Evolutionary conservation across 2,329 filamentous ascomycete species (phyloP).

Genomic region (Knufia fluminis): DNA sequence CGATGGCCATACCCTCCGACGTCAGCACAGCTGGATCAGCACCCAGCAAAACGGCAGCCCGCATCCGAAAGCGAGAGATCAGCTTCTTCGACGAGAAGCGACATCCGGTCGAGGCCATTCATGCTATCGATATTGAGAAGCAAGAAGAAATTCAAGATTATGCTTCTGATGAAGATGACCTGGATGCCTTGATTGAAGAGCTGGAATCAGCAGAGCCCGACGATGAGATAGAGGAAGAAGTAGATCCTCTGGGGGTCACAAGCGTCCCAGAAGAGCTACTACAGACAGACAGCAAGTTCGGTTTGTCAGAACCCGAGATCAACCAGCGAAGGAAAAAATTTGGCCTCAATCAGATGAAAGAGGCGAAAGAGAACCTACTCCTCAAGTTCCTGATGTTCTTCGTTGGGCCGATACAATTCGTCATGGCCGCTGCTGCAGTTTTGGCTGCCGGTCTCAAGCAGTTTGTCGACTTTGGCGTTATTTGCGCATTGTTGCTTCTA

Average conservation of each 20-base stretch:
- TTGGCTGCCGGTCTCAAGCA: slow-evolving; percentile 75
- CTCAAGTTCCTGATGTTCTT: slow-evolving; percentile 79
- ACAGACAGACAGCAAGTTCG: slow-evolving; percentile 62
- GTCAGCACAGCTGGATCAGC: slow-evolving; percentile 15
- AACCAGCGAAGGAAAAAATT: slow-evolving; percentile 56
- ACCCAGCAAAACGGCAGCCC: slow-evolving; percentile 10
- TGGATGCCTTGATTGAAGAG: slow-evolving; percentile 78
- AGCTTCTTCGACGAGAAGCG: slow-evolving; percentile 1
- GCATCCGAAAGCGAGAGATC: slow-evolving; percentile 1
- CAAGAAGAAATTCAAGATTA: slow-evolving; percentile 11
- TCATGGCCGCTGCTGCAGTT: slow-evolving; percentile 80
- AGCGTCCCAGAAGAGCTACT: slow-evolving; percentile 65
- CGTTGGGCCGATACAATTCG: slow-evolving; percentile 82
- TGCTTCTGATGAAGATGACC: slow-evolving; percentile 69
- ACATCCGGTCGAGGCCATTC: neutral
- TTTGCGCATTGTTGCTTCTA: slow-evolving; percentile 70
- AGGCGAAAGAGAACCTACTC: slow-evolving; percentile 76
- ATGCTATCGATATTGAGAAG: slow-evolving; percentile 3
- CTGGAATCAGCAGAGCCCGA: slow-evolving; percentile 70
- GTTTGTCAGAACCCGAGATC: slow-evolving; percentile 66
- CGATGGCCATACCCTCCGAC: slow-evolving; percentile 14
- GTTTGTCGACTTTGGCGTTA: slow-evolving; percentile 91
- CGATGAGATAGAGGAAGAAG: slow-evolving; percentile 52
- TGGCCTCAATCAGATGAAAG: slow-evolving; percentile 82
- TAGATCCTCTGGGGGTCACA: slow-evolving; percentile 46